Percentiles rank a stretch among this genome's conserved stretches.
Conservation (phyloP, 2,329 filamentous ascomycete genomes). For the Hypocrella siamensis region DNA sequence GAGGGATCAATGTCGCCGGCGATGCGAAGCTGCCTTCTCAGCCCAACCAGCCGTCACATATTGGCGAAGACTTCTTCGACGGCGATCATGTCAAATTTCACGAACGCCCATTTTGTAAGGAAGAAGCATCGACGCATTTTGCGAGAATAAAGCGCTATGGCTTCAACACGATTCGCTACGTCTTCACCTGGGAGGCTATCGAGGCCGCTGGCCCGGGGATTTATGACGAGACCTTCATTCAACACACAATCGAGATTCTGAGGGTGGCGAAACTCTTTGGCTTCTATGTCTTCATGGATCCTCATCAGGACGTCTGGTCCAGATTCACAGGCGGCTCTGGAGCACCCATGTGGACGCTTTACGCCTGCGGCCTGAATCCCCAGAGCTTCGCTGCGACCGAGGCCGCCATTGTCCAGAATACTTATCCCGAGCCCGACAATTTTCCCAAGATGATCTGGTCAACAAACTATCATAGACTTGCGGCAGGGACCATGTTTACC, state of each 20-base stretch:
- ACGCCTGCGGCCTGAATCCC: constrained; percentile 84
- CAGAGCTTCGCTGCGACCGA: constrained; percentile 72
- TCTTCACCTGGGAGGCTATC: constrained; percentile 99
- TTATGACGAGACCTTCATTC: constrained; percentile 89
- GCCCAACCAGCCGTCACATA: constrained; percentile 69
- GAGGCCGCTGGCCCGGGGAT: constrained; percentile 79
- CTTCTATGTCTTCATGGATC: constrained; percentile 97
- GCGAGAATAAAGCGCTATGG: constrained; percentile 73
- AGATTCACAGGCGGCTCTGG: constrained; percentile 87
- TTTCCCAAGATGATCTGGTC: constrained; percentile 99
- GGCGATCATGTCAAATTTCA: constrained; percentile 86
- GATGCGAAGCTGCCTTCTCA: constrained; percentile 79
- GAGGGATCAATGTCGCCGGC: constrained; percentile 86
- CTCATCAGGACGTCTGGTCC: constrained; percentile 98
- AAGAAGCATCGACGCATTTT: constrained; percentile 78
- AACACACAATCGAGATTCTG: constrained; percentile 75
- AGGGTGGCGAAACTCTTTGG: constrained; percentile 76
- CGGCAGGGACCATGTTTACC: constrained; percentile 81
- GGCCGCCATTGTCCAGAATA: constrained; percentile 89
- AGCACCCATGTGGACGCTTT: constrained; percentile 94
- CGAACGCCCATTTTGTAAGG: constrained; percentile 64
- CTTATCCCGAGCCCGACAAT: constrained; percentile 64
- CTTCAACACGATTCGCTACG: constrained; percentile 90
- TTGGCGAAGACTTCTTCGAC: constrained; percentile 70
- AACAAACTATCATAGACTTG: constrained; percentile 85